Base-by-base conservation (phyloP, 2,329 filamentous ascomycete genomes). In the Talaromyces funiculosus region DNA sequence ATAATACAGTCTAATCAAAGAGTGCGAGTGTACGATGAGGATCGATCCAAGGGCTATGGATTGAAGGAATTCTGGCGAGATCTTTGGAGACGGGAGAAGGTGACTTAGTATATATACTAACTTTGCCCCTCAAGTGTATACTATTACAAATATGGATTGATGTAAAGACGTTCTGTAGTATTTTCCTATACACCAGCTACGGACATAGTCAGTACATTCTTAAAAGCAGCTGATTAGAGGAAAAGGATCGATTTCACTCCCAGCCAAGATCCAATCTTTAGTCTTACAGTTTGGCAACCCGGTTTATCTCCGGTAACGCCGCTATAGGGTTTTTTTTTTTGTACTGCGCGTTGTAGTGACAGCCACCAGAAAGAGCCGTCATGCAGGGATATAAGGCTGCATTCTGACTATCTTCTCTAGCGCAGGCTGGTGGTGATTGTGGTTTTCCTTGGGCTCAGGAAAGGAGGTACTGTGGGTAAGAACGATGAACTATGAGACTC, bases 61-160 rank as follows among this genome's bases (percentile, higher is more conserved):
- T 86, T 97, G 64, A 89, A 84, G 71, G 86, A 97, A 73, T 90
- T 96, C 77, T 97, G 91, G 92, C 84, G 84, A 67, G 93, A 97
- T 75, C 71, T 96, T 10, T 96, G 84, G 70, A 68, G 71, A 33
- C 14, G 58, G 8, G 68, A 66, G 58, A 69, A 70, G 56, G 57
- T 57, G 43, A 64, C 43, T 18, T 53, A 24, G 26, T 24, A 45
- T 22, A 24, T 43, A 12, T 12, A 14, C 20, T 43, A n/a, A n/a
- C n/a, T n/a, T n/a, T n/a, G n/a, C n/a, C 45, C 1, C 22, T 40
- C n/a, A 24, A 3, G 3, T 43, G 40, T 43, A 24, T 20, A 24
- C 24, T 43, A 43, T 43, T 7, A 14, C 6, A 14, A 16, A 6
- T 22, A 12, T 9, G 9, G 10, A 3, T 16, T 22, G 20, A 14